Percentiles rank a stretch among this genome's conserved stretches.
phyloP scores from a whole-genome alignment of 176 grass and related monocot genomes.

The Zizania latifolia region DNA sequence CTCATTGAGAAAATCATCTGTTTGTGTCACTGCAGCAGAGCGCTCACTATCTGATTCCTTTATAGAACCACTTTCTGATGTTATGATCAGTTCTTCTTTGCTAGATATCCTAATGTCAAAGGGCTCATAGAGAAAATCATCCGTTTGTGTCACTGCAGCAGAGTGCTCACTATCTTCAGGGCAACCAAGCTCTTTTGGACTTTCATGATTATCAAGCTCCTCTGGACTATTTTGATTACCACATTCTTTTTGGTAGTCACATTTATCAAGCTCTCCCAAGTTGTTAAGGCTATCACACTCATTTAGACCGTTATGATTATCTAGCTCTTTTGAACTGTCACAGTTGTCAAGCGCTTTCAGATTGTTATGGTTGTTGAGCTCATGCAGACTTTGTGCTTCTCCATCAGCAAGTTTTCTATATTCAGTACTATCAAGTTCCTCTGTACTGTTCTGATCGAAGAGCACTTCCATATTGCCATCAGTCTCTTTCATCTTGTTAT shows the following conservation, averaged over 20 bases:
- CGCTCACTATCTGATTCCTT: no score
- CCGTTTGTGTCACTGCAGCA: slow-evolving; percentile 21
- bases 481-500: not conserved
- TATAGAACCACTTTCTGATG: slow-evolving; percentile 25
- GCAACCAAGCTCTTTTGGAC: not conserved
- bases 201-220: not conserved
- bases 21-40: slow-evolving; percentile 28
- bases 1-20: slow-evolving; percentile 26
- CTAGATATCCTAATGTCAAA: slow-evolving; percentile 32
- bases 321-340: not conserved
- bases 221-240: not conserved
- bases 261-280: slow-evolving; percentile 2
- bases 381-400: slow-evolving; percentile 4
- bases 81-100: slow-evolving; percentile 21
- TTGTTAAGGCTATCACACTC: not conserved
- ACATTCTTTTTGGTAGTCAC: slow-evolving; percentile 15
- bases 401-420: slow-evolving; percentile 17
- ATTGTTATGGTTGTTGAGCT: not conserved
- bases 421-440: slow-evolving; percentile 14
- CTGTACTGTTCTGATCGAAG: not conserved
- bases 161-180: not conserved
- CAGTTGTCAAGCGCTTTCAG: slow-evolving; percentile 5
- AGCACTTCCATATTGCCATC: slow-evolving; percentile 10
- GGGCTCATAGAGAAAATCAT: slow-evolving; percentile 29
- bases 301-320: not conserved